phyloP scores from a whole-genome alignment of 305 asterid species.

The Fraxinus xanthoxyloides region DNA sequence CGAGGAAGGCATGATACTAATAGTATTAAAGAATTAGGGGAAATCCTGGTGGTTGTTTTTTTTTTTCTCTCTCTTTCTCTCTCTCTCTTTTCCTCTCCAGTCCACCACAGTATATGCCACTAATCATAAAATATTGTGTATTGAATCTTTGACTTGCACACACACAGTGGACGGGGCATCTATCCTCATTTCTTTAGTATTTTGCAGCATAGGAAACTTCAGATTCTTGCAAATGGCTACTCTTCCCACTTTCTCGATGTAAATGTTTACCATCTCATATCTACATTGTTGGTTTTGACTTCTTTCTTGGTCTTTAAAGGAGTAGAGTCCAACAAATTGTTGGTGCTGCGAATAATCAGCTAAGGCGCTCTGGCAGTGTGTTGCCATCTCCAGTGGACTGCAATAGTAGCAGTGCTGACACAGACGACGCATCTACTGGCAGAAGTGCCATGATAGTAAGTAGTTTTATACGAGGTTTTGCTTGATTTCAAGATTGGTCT shows the following conservation, averaged over 20 bases:
- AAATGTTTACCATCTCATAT: not conserved
- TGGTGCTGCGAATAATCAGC: slow-evolving; percentile 56
- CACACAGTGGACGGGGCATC: not conserved
- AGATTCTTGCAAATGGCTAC: not conserved
- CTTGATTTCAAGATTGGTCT: slow-evolving; percentile 4
- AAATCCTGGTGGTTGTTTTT: not conserved
- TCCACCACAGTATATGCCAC: not conserved
- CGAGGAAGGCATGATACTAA: slow-evolving; percentile 1
- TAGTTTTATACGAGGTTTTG: slow-evolving; percentile 19
- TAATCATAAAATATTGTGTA: not conserved
- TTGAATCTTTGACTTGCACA: not conserved
- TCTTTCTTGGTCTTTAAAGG: slow-evolving; percentile 42
- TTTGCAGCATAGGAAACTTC: not conserved
- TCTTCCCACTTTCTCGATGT: not conserved
- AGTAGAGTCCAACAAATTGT: slow-evolving; percentile 86
- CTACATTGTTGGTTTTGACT: slow-evolving; percentile 19
- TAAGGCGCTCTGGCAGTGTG: slow-evolving; percentile 58
- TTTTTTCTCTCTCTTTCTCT: not conserved
- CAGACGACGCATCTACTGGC: slow-evolving; percentile 40
- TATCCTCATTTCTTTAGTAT: not conserved
- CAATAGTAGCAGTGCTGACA: slow-evolving; percentile 33
- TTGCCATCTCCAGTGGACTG: slow-evolving; percentile 70
- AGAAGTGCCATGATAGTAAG: slow-evolving; percentile 61
- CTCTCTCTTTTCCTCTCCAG: not conserved
- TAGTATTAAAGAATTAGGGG: not conserved